Evolutionary conservation across 768 basidiomycete genomes (phyloP).

Genomic region (Trametes cinnabarina): DNA sequence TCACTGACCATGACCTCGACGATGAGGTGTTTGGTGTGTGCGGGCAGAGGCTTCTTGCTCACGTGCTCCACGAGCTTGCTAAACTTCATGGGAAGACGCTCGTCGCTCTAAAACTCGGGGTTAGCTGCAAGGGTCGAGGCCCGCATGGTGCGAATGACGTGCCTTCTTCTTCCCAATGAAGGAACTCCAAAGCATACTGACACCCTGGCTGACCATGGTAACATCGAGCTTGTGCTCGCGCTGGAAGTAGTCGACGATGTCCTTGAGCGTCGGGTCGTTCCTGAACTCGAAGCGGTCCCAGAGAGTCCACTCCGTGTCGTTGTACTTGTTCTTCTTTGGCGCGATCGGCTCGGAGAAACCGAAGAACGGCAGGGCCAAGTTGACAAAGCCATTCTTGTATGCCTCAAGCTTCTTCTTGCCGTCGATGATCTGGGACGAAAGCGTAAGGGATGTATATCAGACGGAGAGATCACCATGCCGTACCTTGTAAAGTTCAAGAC

Average conservation of each 20-base stretch:
- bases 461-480: background rate
- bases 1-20: conserved; percentile 95
- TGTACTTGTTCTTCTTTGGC: conserved; percentile 86
- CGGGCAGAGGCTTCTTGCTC: conserved; percentile 89
- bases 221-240: conserved; percentile 81
- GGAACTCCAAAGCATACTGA: conserved; percentile 97
- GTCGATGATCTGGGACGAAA: conserved; percentile 76
- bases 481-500: conserved; percentile 96
- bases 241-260: conserved; percentile 84
- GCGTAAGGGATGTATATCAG: too few species aligned
- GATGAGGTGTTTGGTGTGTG: conserved; percentile 79
- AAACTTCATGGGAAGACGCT: conserved; percentile 86
- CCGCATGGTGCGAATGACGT: conserved; percentile 17
- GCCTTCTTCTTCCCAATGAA: conserved; percentile 95
- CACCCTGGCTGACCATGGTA: conserved; percentile 95
- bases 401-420: conserved; percentile 90
- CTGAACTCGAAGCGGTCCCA: conserved; percentile 97
- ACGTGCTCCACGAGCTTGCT: conserved; percentile 89
- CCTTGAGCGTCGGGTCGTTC: conserved; percentile 82
- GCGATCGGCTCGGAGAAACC: conserved; percentile 98
- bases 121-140: background rate
- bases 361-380: conserved; percentile 97
- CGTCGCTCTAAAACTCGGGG: conserved; percentile 66
- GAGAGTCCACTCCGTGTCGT: conserved; percentile 88
- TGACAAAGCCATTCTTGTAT: conserved; percentile 99